phyloP scores from a whole-genome alignment of 2,329 filamentous ascomycete species.

The Neopestalotiopsis clavispora region DNA sequence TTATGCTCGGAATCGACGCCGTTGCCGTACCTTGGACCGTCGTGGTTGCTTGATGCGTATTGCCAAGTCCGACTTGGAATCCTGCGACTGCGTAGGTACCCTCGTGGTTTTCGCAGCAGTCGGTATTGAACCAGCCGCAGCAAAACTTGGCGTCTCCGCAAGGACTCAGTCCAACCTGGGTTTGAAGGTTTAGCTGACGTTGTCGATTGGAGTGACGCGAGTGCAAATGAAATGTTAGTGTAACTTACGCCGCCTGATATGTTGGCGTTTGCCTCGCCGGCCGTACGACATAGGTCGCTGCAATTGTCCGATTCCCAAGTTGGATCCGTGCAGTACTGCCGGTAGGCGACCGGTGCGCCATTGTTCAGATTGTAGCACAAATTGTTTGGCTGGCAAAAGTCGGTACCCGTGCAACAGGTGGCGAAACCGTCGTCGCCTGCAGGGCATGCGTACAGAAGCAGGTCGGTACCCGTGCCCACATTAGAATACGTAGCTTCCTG shows the following conservation, averaged over 20 bases:
- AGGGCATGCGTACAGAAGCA: neutral
- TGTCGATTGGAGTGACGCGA: neutral
- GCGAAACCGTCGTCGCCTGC: slow-evolving; percentile 4
- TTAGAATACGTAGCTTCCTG: neutral
- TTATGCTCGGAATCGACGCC: neutral
- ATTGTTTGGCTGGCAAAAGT: slow-evolving; percentile 7
- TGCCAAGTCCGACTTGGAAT: neutral
- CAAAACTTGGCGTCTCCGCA: neutral
- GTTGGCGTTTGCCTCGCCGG: neutral
- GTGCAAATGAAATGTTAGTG: too few species aligned
- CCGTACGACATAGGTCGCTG: neutral
- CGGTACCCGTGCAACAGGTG: slow-evolving; percentile 2
- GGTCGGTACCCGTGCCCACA: neutral
- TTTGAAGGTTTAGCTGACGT: neutral
- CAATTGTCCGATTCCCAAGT: slow-evolving; percentile 6
- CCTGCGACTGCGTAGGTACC: neutral
- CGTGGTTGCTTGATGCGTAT: neutral
- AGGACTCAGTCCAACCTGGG: neutral
- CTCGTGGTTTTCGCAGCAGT: neutral
- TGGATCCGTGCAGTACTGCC: slow-evolving; percentile 9
- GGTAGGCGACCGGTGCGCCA: neutral
- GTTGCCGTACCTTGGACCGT: neutral
- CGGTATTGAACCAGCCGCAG: neutral
- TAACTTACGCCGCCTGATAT: neutral
- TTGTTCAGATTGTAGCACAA: slow-evolving; percentile 4